Evolutionary conservation across 2,329 filamentous ascomycete species (phyloP).

Genomic region (Talaromyces marneffei): DNA sequence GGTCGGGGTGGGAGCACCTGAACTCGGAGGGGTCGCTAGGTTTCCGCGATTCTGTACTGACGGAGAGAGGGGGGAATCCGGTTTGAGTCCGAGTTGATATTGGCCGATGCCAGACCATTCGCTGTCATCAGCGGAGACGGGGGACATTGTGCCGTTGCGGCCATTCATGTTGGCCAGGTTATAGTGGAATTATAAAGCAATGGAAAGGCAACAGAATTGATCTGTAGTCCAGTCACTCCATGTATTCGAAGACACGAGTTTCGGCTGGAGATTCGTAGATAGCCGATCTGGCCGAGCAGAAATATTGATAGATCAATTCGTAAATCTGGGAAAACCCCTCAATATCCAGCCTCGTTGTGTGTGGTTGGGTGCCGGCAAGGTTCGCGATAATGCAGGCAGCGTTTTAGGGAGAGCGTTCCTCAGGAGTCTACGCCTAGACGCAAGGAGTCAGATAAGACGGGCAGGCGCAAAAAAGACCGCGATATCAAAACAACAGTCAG

Average conservation of each 20-base stretch:
- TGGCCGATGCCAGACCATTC: constrained; percentile 71
- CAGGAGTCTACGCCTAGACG: not conserved
- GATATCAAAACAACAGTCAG: not conserved
- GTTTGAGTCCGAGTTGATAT: constrained; percentile 50
- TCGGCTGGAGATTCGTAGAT: not conserved
- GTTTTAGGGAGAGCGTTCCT: not conserved
- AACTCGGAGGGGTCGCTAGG: constrained; percentile 64
- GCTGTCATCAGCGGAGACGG: constrained; percentile 73
- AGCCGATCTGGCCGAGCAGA: not conserved
- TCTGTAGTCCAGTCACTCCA: constrained; percentile 3
- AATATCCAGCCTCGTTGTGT: not conserved
- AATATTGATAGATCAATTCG: not conserved
- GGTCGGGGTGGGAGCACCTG: constrained; percentile 46
- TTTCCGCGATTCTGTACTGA: constrained; percentile 46
- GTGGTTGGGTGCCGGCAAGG: constrained; percentile 1
- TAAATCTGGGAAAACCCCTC: not conserved
- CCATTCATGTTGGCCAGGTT: constrained; percentile 52
- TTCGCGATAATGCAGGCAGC: not conserved
- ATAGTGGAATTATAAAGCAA: not conserved
- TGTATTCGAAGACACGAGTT: constrained; percentile 2
- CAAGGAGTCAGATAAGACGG: not conserved
- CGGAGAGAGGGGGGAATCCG: constrained; percentile 38
- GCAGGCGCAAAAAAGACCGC: not conserved
- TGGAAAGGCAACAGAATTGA: not conserved
- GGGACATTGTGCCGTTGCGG: constrained; percentile 71